Percentiles rank a stretch among this genome's conserved stretches.
Conservation (phyloP, 352 stramenopile species). For the Globisporangium cederbergense region DNA sequence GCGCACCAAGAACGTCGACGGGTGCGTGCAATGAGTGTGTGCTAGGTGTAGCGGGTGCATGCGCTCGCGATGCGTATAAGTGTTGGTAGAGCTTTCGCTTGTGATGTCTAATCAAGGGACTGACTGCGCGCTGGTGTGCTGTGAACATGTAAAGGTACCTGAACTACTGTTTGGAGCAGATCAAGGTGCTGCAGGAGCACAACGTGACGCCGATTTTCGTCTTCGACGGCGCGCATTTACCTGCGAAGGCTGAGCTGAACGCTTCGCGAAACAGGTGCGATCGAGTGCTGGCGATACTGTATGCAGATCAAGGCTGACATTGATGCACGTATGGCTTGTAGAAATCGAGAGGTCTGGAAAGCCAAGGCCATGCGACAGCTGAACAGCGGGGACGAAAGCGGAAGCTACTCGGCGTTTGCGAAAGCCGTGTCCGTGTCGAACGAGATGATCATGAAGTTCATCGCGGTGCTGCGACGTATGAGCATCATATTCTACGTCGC, state of each 20-base stretch:
- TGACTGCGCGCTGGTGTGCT: background rate
- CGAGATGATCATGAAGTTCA: conserved; percentile 71
- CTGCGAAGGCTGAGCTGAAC: conserved; percentile 80
- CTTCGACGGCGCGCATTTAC: conserved; percentile 92
- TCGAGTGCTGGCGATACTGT: background rate
- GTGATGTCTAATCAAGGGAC: background rate
- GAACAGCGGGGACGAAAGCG: conserved; percentile 22
- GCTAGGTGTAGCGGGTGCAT: no score
- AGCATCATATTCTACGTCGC: conserved; percentile 92
- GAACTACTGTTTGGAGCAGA: conserved; percentile 83
- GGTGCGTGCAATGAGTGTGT: conserved; percentile 20
- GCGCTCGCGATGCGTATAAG: background rate
- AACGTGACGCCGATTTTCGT: conserved; percentile 88
- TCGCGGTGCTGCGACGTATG: conserved; percentile 55
- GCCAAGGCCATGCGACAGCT: conserved; percentile 32
- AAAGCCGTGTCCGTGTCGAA: conserved; percentile 65
- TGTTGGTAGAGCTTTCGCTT: background rate
- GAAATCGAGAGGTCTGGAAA: conserved; percentile 36
- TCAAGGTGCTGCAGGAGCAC: conserved; percentile 85
- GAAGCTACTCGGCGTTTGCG: conserved; percentile 32
- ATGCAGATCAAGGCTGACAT: background rate
- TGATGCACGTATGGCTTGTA: conserved; percentile 17
- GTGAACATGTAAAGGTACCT: conserved; percentile 48
- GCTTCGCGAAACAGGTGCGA: conserved; percentile 38
- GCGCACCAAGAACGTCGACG: conserved; percentile 40